Evolutionary conservation across 1,284 basidiomycete species (phyloP).

Genomic region (Coniferiporia weirii): DNA sequence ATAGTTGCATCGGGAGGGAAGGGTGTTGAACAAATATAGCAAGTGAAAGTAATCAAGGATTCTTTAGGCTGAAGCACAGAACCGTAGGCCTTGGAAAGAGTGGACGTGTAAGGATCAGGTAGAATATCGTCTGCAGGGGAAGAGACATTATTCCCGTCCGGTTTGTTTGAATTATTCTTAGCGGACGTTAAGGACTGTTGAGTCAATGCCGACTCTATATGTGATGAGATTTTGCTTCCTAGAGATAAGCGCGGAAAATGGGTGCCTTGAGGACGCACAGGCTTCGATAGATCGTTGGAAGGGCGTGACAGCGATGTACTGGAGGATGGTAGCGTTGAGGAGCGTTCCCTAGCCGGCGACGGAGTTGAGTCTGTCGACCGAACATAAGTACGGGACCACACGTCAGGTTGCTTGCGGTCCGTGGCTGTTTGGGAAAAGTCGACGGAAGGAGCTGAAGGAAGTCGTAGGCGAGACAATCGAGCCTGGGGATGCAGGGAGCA

Average conservation of each 20-base stretch:
- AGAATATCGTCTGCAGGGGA: slow-evolving; percentile 47
- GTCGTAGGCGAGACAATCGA: background rate
- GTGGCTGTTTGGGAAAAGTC: slow-evolving; percentile 51
- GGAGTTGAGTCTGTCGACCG: slow-evolving; percentile 39
- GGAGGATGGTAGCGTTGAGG: slow-evolving; percentile 10
- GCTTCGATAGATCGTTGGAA: slow-evolving; percentile 39
- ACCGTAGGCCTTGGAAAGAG: slow-evolving; percentile 75
- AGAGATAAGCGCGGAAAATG: slow-evolving; percentile 36
- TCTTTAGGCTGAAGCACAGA: slow-evolving; percentile 76
- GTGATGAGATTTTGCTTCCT: slow-evolving; percentile 38
- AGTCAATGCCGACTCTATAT: slow-evolving; percentile 50
- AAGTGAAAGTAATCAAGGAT: slow-evolving; percentile 58
- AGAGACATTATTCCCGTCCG: slow-evolving; percentile 36
- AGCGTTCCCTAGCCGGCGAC: slow-evolving; percentile 22
- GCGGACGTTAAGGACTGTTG: slow-evolving; percentile 50
- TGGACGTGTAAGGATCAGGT: slow-evolving; percentile 53
- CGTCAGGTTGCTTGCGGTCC: slow-evolving; percentile 45
- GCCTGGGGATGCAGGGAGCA: background rate
- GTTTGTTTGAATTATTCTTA: slow-evolving; percentile 39
- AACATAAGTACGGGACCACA: slow-evolving; percentile 75
- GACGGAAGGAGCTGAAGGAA: slow-evolving; percentile 54
- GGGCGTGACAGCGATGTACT: slow-evolving; percentile 26
- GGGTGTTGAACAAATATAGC: slow-evolving; percentile 53
- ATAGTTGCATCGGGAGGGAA: slow-evolving; percentile 79
- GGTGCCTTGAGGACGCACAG: slow-evolving; percentile 26